Evolutionary conservation across 257 asterid genomes (phyloP).

Genomic region (Anisodus tanguticus): DNA sequence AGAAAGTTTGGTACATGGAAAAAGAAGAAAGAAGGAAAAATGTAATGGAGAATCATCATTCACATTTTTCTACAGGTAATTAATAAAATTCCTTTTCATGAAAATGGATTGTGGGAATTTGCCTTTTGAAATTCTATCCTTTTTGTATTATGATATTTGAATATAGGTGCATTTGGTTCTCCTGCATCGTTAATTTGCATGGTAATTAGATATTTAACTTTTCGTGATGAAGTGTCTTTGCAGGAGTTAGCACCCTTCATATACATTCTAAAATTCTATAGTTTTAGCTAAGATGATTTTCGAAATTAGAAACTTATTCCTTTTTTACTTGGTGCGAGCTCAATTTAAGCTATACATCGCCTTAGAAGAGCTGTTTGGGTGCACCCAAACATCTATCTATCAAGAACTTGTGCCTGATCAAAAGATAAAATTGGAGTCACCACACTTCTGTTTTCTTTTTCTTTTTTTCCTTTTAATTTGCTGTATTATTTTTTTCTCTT

Average conservation of each 20-base stretch:
- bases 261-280: neutral
- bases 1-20: constrained; percentile 43
- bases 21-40: constrained; percentile 62
- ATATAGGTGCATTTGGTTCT: neutral
- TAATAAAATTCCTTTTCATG: constrained; percentile 30
- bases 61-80: constrained; percentile 41
- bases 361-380: no score
- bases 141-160: neutral
- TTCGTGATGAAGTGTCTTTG: neutral
- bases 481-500: no score
- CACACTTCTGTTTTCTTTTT: no score
- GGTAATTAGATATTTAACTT: neutral
- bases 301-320: no score
- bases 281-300: no score
- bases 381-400: neutral
- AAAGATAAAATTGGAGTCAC: neutral
- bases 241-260: neutral
- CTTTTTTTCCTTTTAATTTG: neutral
- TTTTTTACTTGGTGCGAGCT: no score
- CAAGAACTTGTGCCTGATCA: neutral
- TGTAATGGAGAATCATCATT: constrained; percentile 43
- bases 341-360: no score
- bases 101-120: neutral
- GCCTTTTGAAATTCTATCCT: neutral
- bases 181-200: neutral